phyloP scores from a whole-genome alignment of 441 rosid species.

The Adansonia rubrostipa region DNA sequence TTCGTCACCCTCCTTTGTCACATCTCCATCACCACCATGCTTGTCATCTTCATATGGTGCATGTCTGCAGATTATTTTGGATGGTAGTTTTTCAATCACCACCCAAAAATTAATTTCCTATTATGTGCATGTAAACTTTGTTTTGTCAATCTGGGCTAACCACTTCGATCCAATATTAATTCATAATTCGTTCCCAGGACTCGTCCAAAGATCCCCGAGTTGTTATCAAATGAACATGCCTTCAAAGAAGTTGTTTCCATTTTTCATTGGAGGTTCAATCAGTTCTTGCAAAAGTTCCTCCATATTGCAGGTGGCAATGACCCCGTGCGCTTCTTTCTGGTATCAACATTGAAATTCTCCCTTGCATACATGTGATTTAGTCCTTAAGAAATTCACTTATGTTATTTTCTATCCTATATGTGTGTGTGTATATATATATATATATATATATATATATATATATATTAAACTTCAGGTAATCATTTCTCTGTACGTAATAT shows the following conservation, averaged over 20 bases:
- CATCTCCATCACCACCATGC: conserved; percentile 68
- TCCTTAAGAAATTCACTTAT: background rate
- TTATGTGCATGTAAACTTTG: background rate
- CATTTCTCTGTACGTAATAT: conserved; percentile 53
- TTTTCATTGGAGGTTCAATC: conserved; percentile 50
- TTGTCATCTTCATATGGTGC: conserved; percentile 70
- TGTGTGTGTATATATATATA: no score
- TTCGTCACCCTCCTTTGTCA: conserved; percentile 78
- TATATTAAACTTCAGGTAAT: conserved; percentile 48
- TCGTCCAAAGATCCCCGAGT: conserved; percentile 50
- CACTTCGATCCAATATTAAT: background rate
- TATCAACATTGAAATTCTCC: conserved; percentile 20
- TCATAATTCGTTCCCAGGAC: conserved; percentile 51
- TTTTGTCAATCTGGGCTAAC: background rate
- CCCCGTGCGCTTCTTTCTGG: conserved; percentile 58
- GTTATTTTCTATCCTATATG: no score
- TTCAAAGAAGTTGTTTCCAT: conserved; percentile 47
- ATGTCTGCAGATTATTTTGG: conserved; percentile 55
- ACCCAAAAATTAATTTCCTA: background rate
- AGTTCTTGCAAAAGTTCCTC: conserved; percentile 44
- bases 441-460: no score
- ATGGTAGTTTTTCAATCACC: conserved; percentile 44
- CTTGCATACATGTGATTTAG: background rate
- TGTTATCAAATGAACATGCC: conserved; percentile 42
- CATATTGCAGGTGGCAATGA: conserved; percentile 70